Conservation (phyloP, 2,329 filamentous ascomycete genomes). For the Alternaria sp. region DNA sequence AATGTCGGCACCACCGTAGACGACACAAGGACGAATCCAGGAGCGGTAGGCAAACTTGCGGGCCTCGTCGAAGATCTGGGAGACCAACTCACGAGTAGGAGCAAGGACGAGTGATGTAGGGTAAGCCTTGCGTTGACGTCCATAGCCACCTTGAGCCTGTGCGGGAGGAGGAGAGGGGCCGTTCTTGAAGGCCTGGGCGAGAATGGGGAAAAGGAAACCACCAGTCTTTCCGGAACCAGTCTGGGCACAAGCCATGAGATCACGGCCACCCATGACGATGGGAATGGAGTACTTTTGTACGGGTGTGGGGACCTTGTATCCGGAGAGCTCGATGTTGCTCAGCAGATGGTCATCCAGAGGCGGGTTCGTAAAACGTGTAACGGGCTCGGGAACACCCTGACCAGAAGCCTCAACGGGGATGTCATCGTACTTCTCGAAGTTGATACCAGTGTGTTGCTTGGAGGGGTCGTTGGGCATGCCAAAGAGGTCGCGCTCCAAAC, state of each 20-base stretch:
- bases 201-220: constrained; percentile 98
- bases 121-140: constrained; percentile 96
- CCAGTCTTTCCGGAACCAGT: constrained; percentile 99
- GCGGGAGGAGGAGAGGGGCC: constrained; percentile 78
- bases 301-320: constrained; percentile 94
- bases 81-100: constrained; percentile 96
- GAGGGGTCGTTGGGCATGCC: constrained; percentile 88
- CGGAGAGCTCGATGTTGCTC: constrained; percentile 89
- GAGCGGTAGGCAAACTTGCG: constrained; percentile 99
- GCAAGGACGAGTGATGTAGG: constrained; percentile 95
- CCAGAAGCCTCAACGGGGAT: constrained; percentile 98
- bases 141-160: constrained; percentile 68
- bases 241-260: constrained; percentile 99
- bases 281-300: constrained; percentile 99
- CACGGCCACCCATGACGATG: constrained; percentile 96
- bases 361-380: constrained; percentile 89
- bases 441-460: constrained; percentile 98
- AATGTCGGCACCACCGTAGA: constrained; percentile 99
- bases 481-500: constrained; percentile 94
- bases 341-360: constrained; percentile 94
- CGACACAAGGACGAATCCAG: constrained; percentile 97
- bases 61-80: constrained; percentile 96
- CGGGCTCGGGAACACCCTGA: constrained; percentile 89
- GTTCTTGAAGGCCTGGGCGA: constrained; percentile 94
- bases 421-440: constrained; percentile 99